A percentile compares a stretch with the other conserved stretches of the same genome.
Conservation (phyloP, 139 green algal genomes). For the Coccomyxa sp. region DNA sequence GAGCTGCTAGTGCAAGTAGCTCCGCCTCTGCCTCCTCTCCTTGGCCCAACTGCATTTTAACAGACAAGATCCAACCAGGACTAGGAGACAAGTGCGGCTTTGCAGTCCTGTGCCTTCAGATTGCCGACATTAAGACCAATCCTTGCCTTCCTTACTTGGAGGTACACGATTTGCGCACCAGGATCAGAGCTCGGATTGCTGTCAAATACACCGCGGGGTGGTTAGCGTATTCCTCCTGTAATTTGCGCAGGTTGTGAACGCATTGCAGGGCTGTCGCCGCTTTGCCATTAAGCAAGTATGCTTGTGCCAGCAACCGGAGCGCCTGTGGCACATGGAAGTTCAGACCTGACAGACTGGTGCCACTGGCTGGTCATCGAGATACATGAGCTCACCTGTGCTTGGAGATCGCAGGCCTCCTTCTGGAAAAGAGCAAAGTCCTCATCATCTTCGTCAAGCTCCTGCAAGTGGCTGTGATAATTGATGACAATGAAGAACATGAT, state of each 20-base stretch:
- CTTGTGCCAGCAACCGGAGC: not conserved
- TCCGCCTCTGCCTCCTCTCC: constrained; percentile 9
- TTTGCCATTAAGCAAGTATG: constrained; percentile 12
- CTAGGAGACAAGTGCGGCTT: not conserved
- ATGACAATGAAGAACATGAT: not conserved
- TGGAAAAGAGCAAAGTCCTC: not conserved
- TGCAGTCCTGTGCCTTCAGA: not conserved
- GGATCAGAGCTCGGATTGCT: constrained; percentile 8
- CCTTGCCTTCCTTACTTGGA: not conserved
- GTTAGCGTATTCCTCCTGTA: not conserved
- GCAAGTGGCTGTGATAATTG: not conserved
- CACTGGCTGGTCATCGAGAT: not conserved
- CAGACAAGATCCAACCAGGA: not conserved
- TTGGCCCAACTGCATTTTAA: not conserved
- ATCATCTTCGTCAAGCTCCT: constrained; percentile 7
- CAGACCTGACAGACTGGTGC: not conserved
- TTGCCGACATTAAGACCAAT: not conserved
- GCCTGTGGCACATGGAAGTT: not conserved
- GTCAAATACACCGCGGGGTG: not conserved
- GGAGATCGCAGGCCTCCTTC: not conserved
- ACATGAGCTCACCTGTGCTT: constrained; percentile 4
- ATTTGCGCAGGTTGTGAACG: constrained; percentile 1
- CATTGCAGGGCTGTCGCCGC: constrained; percentile 3
- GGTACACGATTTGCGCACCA: not conserved
- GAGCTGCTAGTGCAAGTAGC: constrained; percentile 7